Base-by-base conservation (phyloP, 1,139 yeast species). In the Yamadazyma buinensis region DNA sequence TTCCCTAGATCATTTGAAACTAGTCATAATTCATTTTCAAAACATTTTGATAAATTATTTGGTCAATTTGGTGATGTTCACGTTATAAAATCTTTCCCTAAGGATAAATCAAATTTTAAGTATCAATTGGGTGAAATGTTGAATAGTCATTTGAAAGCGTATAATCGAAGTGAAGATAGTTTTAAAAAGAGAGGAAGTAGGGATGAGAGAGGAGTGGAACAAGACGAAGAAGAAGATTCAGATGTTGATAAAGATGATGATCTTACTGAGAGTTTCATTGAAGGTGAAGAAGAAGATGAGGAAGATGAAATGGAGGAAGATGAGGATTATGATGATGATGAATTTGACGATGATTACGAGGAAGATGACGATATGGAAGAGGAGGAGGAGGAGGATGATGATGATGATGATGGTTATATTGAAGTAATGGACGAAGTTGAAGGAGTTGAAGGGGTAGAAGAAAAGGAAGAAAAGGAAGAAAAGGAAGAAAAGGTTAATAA, bases 11-110 rank as follows among this genome's bases (percentile, higher is more conserved):
- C 81, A 3, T 71, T 75, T 39, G 86, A 77, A 37, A 77, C 83
- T 3, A 74, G 84, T 7, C 83, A 78, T 38, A 73, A 76, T 46
- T 80, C 86, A 0, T 78, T 82, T 46, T 66, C 69, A 26, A 68
- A 77, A 33, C 90, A 83, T 53, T 75, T 83, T 48, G 85, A 81
- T 41, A 57, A 58, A 1, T 47, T 83, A 21, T 64, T 70, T 7
- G 53, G 67, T n/a, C 82, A 77, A 40, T 79, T 72, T 55, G 84
- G 87, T 9, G 78, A 77, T 34, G 69, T 82, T 7, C 78, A 78
- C 49, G 65, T 81, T 3, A 56, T 84, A 3, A 81, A 81, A 48
- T 69, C 67, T 2, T 51, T 68, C n/a, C 59, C 79, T 4, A 55
- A 71, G 8, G 67, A 68, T 28, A 43, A 50, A 7, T 61, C 49